phyloP scores from a whole-genome alignment of 805 yeast species.

The Saccharomycopsis sp. region DNA sequence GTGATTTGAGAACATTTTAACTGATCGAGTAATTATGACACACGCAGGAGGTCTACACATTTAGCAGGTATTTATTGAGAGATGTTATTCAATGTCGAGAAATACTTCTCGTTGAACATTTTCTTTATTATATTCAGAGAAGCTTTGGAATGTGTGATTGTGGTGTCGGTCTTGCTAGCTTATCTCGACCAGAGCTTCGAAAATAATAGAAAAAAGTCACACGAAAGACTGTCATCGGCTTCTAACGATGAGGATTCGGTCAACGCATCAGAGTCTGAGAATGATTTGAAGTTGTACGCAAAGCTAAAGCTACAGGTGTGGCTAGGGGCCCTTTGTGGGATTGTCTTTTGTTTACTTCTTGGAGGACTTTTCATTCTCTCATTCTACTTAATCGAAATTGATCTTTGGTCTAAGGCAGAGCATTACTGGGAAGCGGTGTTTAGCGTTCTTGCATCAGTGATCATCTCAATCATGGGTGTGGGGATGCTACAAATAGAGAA shows the following conservation, averaged over 20 bases:
- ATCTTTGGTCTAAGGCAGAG: conserved; percentile 83
- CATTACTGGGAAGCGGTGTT: conserved; percentile 85
- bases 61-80: background rate
- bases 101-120: conserved; percentile 31
- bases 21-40: background rate
- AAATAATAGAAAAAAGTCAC: background rate
- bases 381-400: conserved; percentile 74
- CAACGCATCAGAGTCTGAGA: background rate
- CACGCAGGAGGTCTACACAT: background rate
- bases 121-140: conserved; percentile 92
- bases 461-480: conserved; percentile 83
- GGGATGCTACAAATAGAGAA: conserved; percentile 75
- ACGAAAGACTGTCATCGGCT: background rate
- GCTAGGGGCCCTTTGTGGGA: conserved; percentile 72
- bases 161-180: conserved; percentile 85
- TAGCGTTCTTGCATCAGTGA: conserved; percentile 66
- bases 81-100: conserved; percentile 7
- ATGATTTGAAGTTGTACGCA: conserved; percentile 27
- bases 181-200: conserved; percentile 61
- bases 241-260: background rate
- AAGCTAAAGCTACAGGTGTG: conserved; percentile 64
- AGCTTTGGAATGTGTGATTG: conserved; percentile 83
- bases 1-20: background rate
- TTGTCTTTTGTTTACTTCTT: conserved; percentile 58
- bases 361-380: conserved; percentile 66